Evolutionary conservation across 75 land plant species (phyloP).

Genomic region (Adiantum capillusveneris): DNA sequence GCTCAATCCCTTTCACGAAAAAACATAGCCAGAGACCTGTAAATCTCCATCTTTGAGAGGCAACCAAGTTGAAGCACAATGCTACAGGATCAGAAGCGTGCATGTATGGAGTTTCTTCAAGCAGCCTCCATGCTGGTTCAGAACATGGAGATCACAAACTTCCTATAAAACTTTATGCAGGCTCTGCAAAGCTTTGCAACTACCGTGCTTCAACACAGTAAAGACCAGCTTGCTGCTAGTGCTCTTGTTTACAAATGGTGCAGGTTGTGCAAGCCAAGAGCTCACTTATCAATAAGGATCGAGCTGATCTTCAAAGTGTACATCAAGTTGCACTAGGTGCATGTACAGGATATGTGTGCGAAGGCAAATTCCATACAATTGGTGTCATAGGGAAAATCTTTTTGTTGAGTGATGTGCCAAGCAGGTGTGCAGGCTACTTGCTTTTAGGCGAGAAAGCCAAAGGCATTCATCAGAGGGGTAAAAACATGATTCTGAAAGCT

Average conservation of each 20-base stretch:
- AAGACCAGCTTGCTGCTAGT: slow-evolving; percentile 82
- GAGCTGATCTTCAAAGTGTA: not conserved
- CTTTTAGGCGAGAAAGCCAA: too few species aligned
- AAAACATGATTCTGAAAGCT: too few species aligned
- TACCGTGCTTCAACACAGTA: slow-evolving; percentile 58
- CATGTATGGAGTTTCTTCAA: slow-evolving; percentile 76
- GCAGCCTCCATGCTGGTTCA: slow-evolving; percentile 56
- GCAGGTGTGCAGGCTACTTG: too few species aligned
- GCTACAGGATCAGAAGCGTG: slow-evolving; percentile 51
- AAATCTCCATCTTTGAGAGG: slow-evolving; percentile 51
- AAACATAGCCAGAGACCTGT: slow-evolving; percentile 36
- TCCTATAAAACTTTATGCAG: slow-evolving; percentile 49
- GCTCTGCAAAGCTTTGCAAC: slow-evolving; percentile 88
- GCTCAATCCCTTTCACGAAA: slow-evolving; percentile 52
- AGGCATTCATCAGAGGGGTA: too few species aligned
- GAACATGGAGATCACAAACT: slow-evolving; percentile 34
- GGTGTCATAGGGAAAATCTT: too few species aligned
- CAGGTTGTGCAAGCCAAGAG: slow-evolving; percentile 55
- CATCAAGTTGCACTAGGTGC: not conserved
- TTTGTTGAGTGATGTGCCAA: too few species aligned
- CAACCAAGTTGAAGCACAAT: slow-evolving; percentile 69
- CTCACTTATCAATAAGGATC: not conserved
- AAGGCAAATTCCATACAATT: too few species aligned
- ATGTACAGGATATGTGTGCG: too few species aligned
- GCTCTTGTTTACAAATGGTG: slow-evolving; percentile 75